phyloP scores from a whole-genome alignment of 352 stramenopile genomes.

The Phytophthora lateralis region DNA sequence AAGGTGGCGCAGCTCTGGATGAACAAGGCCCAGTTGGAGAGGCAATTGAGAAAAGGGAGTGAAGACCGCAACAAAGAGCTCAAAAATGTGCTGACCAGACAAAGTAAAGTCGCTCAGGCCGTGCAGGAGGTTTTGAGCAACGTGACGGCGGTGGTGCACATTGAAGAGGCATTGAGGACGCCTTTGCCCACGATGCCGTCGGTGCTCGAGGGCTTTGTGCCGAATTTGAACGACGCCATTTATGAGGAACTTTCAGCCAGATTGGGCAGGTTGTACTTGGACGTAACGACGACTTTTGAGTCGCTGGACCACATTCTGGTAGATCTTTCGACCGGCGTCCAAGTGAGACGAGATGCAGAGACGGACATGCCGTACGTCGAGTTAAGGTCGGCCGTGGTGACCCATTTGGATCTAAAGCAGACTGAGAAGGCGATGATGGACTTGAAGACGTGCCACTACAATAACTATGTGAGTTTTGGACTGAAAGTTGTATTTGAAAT shows the following conservation, averaged over 20 bases:
- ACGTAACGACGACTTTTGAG: constrained; percentile 1
- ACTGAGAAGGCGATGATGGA: constrained; percentile 3
- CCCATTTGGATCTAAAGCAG: constrained; percentile 5
- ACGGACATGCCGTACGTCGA: constrained; percentile 25
- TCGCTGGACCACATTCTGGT: neutral
- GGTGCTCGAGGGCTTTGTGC: constrained; percentile 17
- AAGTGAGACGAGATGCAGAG: constrained; percentile 15
- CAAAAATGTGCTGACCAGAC: constrained; percentile 12
- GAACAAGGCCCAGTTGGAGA: constrained; percentile 16
- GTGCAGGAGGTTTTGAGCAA: constrained; percentile 14
- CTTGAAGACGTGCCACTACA: constrained; percentile 19
- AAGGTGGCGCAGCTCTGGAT: constrained; percentile 15
- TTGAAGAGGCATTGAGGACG: constrained; percentile 26
- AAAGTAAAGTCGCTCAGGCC: constrained; percentile 16
- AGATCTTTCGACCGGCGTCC: constrained; percentile 4
- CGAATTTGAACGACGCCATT: constrained; percentile 25
- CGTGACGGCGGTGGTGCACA: constrained; percentile 22
- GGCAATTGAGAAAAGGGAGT: constrained; percentile 15
- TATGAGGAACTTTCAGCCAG: constrained; percentile 22
- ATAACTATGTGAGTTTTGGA: constrained; percentile 16
- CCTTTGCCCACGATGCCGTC: constrained; percentile 13
- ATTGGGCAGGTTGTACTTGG: constrained; percentile 17
- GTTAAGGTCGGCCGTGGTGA: constrained; percentile 7
- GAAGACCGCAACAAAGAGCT: constrained; percentile 20
- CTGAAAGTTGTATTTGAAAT: neutral